These are phyloP conservation scores for Daldinia grandis DNA, from an alignment of 495 filamentous ascomycete species.

Conservation along the genomic window DNA sequence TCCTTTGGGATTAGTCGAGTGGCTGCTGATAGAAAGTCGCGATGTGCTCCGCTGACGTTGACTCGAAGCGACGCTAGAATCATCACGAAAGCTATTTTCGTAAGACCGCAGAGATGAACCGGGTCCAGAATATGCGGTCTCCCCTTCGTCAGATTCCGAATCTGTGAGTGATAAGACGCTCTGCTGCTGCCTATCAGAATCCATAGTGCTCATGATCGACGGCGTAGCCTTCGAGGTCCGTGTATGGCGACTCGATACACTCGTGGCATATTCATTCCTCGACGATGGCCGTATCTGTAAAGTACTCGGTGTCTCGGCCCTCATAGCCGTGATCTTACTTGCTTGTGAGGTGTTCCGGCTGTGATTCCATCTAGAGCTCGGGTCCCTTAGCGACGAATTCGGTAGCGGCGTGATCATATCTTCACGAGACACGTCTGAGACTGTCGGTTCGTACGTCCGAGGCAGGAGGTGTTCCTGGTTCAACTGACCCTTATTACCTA, in stretches of 20 bases:
- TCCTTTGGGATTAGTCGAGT: slow-evolving; percentile 34
- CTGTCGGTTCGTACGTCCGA: slow-evolving; percentile 25
- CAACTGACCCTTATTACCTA: slow-evolving; percentile 11
- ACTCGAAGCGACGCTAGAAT: slow-evolving; percentile 33
- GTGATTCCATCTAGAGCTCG: slow-evolving; percentile 32
- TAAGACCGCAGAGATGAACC: slow-evolving; percentile 34
- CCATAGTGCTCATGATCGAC: slow-evolving; percentile 53
- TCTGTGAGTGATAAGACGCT: slow-evolving; percentile 60
- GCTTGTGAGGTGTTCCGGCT: slow-evolving; percentile 44
- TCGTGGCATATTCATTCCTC: slow-evolving; percentile 51
- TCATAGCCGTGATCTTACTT: slow-evolving; percentile 37
- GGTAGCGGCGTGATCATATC: slow-evolving; percentile 38
- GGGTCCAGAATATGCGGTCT: slow-evolving; percentile 42
- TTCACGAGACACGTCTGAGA: slow-evolving; percentile 34
- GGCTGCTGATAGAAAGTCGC: slow-evolving; percentile 33
- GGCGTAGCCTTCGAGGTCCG: slow-evolving; percentile 59
- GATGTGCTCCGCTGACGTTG: slow-evolving; percentile 27
- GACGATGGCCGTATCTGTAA: slow-evolving; percentile 39
- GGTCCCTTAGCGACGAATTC: slow-evolving; percentile 19
- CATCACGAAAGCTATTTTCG: slow-evolving; percentile 34
- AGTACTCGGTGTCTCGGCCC: slow-evolving; percentile 37
- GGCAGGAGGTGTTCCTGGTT: slow-evolving; percentile 16
- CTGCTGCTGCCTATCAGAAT: slow-evolving; percentile 56
- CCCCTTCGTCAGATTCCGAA: slow-evolving; percentile 59
- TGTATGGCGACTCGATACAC: slow-evolving; percentile 60